These are phyloP conservation scores for Phytophthora tentaculata DNA, from an alignment of 352 stramenopile genomes.

Conservation along the genomic window DNA sequence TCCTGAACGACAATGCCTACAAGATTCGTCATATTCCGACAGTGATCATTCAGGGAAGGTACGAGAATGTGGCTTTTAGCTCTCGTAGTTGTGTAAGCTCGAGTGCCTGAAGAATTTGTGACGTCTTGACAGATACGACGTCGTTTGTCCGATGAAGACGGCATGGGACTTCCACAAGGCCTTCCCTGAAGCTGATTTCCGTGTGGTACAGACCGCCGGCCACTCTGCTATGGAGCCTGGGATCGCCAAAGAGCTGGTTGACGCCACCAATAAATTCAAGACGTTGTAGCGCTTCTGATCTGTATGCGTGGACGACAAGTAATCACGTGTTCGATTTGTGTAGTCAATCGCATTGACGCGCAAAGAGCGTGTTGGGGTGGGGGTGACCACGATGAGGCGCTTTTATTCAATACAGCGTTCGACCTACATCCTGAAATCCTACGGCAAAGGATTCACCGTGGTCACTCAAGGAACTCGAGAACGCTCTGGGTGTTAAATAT, in stretches of 20 bases:
- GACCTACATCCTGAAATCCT: too few species aligned
- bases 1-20: constrained; percentile 89
- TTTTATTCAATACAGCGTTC: constrained; percentile 2
- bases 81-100: too few species aligned
- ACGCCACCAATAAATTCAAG: constrained; percentile 78
- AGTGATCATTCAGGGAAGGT: constrained; percentile 92
- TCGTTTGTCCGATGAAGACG: constrained; percentile 89
- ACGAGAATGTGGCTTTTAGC: constrained; percentile 5
- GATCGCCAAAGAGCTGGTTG: constrained; percentile 76
- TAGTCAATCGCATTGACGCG: too few species aligned
- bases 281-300: constrained; percentile 30
- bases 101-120: neutral
- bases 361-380: neutral
- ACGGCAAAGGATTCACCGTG: too few species aligned
- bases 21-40: constrained; percentile 93
- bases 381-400: constrained; percentile 2
- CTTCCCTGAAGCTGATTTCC: constrained; percentile 74
- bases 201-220: constrained; percentile 74
- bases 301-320: too few species aligned
- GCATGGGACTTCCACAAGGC: constrained; percentile 89
- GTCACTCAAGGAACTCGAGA: too few species aligned
- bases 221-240: constrained; percentile 81
- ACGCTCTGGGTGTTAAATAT: constrained; percentile 42
- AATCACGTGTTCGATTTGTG: neutral
- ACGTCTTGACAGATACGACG: constrained; percentile 71